Evolutionary conservation across 2,329 filamentous ascomycete species (phyloP).

Genomic region (Phoma herbarum): DNA sequence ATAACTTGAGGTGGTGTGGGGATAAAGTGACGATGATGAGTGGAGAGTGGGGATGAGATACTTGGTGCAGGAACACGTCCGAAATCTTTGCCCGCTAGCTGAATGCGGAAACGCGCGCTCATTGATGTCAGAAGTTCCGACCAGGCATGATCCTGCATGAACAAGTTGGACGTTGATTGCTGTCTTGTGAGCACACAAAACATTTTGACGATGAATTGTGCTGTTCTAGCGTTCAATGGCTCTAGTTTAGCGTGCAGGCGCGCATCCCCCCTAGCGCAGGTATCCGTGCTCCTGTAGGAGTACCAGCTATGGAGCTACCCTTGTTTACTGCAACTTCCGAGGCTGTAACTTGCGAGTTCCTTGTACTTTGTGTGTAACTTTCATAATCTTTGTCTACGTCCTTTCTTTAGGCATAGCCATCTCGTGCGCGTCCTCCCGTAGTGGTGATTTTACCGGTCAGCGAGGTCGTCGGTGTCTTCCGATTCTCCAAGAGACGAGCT

Average conservation of each 20-base stretch:
- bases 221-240: constrained; percentile 5
- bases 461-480: constrained; percentile 14
- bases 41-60: constrained; percentile 18
- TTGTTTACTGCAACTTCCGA: constrained; percentile 15
- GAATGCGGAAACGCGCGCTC: constrained; percentile 2
- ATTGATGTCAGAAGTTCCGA: constrained; percentile 2
- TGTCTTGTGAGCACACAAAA: constrained; percentile 12
- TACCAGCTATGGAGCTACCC: constrained; percentile 6
- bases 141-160: constrained; percentile 16
- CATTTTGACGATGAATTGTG: constrained; percentile 4
- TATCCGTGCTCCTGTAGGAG: constrained; percentile 11
- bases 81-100: background rate
- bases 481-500: constrained; percentile 1
- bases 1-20: constrained; percentile 21
- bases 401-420: constrained; percentile 15
- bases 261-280: constrained; percentile 13
- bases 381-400: constrained; percentile 7
- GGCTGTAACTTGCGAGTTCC: constrained; percentile 2
- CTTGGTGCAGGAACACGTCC: constrained; percentile 22
- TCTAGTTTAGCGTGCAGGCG: constrained; percentile 11
- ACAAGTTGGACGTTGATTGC: constrained; percentile 1
- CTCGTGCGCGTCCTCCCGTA: constrained; percentile 5
- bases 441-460: constrained; percentile 17
- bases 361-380: constrained; percentile 8
- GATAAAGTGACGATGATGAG: constrained; percentile 18